Evolutionary conservation across 805 yeast genomes (phyloP), one percentile per base, ranked within the genome.

Genomic region (Schwanniomyces sp.): DNA sequence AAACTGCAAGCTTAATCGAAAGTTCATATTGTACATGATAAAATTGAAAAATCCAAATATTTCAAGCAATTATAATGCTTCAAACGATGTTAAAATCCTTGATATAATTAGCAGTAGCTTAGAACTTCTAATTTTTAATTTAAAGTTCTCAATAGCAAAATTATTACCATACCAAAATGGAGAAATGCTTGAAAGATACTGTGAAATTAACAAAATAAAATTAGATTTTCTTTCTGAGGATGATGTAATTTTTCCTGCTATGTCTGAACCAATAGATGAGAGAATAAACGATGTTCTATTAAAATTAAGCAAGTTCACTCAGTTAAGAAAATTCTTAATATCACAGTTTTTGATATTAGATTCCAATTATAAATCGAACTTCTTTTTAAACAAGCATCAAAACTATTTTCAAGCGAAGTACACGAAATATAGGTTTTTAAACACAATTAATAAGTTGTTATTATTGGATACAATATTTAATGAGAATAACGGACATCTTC

Each of bases 291-390:
- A 25, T 2, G 39, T 62, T 34, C 57, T 63, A 4, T 29, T 44
- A 5, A 62, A 54, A 30, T 40, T 66, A 34, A 53, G 58, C 28
- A 51, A 59, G 37, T 74, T 74, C 54, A 71, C 72, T 49, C 70
- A 64, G 43, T 51, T 66, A 34, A 48, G 78, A 28, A 66, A 73
- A 39, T 54, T 74, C 11, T 56, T 72, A 24, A 59, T 72, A 5
- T 70, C 76, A 51, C 71, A 70, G 51, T 52, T 74, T 32, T 57
- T 74, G 26, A 63, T 75, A 4, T 40, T 69, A 17, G 66, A 72
- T 50, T 74, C 71, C 39, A 32, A 44, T 7, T 57, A 64, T 11
- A 55, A 54, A 27, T 37, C 49, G 32, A 72, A 62, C 50, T 70
- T 66, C 53, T 70, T 69, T 47, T 42, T 69, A 5, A 58, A 55